Conservation (phyloP, 805 yeast genomes). For the Metschnikowia amazonensis region DNA sequence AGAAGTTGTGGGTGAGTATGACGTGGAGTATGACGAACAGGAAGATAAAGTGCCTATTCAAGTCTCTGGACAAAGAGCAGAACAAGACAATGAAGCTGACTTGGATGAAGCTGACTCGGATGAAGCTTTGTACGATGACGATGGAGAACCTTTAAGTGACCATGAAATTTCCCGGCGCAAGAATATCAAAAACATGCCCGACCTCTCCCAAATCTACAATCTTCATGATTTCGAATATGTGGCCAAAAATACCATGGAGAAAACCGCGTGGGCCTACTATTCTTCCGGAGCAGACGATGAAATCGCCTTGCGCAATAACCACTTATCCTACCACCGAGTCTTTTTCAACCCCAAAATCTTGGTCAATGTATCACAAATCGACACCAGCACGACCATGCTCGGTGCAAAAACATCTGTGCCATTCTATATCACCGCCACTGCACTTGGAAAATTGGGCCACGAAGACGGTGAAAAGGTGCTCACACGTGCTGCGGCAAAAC, state of each 20-base stretch:
- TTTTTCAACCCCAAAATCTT: conserved; percentile 46
- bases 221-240: conserved; percentile 82
- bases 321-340: conserved; percentile 37
- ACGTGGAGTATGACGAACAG: conserved; percentile 34
- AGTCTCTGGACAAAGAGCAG: not conserved
- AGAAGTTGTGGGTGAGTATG: conserved; percentile 16
- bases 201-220: conserved; percentile 65
- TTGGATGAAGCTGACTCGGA: no score
- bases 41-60: conserved; percentile 27
- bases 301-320: conserved; percentile 42
- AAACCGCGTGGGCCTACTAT: conserved; percentile 80
- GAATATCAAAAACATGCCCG: conserved; percentile 51
- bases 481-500: conserved; percentile 37
- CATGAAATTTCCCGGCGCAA: conserved; percentile 12
- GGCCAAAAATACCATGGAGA: conserved; percentile 74
- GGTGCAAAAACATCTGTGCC: conserved; percentile 39
- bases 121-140: conserved; percentile 23
- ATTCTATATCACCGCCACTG: conserved; percentile 48
- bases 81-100: no score
- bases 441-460: conserved; percentile 42
- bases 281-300: conserved; percentile 51
- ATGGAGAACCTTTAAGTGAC: conserved; percentile 14
- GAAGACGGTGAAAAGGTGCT: conserved; percentile 42
- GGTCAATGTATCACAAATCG: conserved; percentile 29
- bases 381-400: conserved; percentile 27